A percentile compares a stretch with the other conserved stretches of the same genome.
phyloP scores from a whole-genome alignment of 352 stramenopile species.

The Pythium brachiatum region DNA sequence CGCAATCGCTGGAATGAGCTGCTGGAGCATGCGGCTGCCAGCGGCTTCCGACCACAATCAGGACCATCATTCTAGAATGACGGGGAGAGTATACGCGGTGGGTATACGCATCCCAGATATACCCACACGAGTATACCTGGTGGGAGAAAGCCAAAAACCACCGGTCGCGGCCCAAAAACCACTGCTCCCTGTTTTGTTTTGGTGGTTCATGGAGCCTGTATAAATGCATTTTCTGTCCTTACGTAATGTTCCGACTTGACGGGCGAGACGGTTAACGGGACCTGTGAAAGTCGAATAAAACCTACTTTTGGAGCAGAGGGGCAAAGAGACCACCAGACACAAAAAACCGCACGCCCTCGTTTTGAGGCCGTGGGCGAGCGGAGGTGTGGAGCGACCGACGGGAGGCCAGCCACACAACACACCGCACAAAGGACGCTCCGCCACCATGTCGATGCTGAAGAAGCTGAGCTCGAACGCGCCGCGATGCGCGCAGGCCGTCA shows the following conservation, averaged over 20 bases:
- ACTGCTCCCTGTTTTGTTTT: slow-evolving; percentile 13
- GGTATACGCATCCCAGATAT: slow-evolving; percentile 7
- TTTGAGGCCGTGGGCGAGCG: slow-evolving; percentile 11
- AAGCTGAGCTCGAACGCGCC: slow-evolving; percentile 59
- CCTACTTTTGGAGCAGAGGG: background rate
- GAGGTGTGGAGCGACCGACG: slow-evolving; percentile 19
- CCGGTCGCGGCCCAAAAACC: slow-evolving; percentile 13
- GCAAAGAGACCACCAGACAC: slow-evolving; percentile 14
- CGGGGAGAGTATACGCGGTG: background rate
- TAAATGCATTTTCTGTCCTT: slow-evolving; percentile 11
- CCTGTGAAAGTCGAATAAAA: slow-evolving; percentile 24
- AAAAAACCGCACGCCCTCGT: slow-evolving; percentile 25
- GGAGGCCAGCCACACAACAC: slow-evolving; percentile 22
- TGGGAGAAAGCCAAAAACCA: slow-evolving; percentile 17
- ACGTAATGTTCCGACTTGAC: background rate
- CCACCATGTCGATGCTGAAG: slow-evolving; percentile 62
- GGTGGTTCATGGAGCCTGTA: slow-evolving; percentile 22
- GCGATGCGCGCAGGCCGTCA: slow-evolving; percentile 53
- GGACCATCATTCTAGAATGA: slow-evolving; percentile 20
- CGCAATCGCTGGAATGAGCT: slow-evolving; percentile 2
- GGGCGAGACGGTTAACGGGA: background rate
- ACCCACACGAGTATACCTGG: background rate
- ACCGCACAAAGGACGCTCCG: slow-evolving; percentile 8
- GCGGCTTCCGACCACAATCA: slow-evolving; percentile 9
- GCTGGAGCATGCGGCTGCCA: background rate